Conservation (phyloP, 1,284 basidiomycete species). For the Schizophyllum commune region DNA sequence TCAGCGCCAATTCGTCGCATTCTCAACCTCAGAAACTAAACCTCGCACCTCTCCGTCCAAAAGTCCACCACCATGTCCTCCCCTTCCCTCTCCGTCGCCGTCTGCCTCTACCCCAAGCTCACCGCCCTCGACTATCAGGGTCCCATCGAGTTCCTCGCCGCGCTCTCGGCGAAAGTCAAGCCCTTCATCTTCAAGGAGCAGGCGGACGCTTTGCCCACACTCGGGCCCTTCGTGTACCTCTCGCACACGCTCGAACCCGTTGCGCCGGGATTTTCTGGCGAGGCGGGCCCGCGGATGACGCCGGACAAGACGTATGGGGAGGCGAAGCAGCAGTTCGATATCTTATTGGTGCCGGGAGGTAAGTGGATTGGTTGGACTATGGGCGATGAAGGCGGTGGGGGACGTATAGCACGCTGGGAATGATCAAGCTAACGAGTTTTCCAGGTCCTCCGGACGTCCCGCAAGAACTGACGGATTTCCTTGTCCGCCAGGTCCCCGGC, state of each 20-base stretch:
- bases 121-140: no score
- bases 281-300: constrained; percentile 8
- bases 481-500: constrained; percentile 17
- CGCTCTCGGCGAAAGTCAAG: constrained; percentile 15
- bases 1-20: no score
- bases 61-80: background rate
- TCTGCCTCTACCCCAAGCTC: constrained; percentile 23
- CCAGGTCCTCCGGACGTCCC: constrained; percentile 4
- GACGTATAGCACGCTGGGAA: background rate
- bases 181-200: no score
- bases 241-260: constrained; percentile 16
- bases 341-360: constrained; percentile 21
- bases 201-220: constrained; percentile 9
- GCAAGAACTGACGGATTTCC: no score
- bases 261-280: constrained; percentile 6
- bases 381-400: background rate
- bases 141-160: constrained; percentile 22
- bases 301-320: constrained; percentile 17
- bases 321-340: constrained; percentile 18
- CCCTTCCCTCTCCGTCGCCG: constrained; percentile 16
- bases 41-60: no score
- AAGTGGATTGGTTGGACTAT: background rate
- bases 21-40: no score
- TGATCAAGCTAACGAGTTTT: constrained; percentile 3
- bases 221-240: constrained; percentile 14